Percentiles rank a stretch among this genome's conserved stretches.
phyloP scores from a whole-genome alignment of 2,329 filamentous ascomycete species.

The Phialocephala subalpina region DNA sequence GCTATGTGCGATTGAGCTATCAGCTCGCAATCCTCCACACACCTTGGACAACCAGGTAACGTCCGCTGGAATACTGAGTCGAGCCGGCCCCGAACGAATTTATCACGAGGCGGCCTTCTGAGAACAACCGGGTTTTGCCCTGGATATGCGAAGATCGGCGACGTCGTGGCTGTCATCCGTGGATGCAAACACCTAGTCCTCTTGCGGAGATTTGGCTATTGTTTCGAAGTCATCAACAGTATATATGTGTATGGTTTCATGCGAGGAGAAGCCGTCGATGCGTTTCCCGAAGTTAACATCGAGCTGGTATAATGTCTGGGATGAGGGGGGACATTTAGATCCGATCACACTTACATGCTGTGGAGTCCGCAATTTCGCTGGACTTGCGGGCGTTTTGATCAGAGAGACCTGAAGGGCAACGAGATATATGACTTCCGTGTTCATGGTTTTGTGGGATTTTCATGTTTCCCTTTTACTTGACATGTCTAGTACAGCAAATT shows the following conservation, averaged over 20 bases:
- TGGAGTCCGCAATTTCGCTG: not conserved
- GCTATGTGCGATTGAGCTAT: not conserved
- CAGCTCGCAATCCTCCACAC: not conserved
- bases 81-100: not conserved
- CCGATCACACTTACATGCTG: too few relatives aligned
- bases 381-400: not conserved
- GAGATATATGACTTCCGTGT: too few relatives aligned
- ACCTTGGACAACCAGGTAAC: not conserved
- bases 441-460: too few relatives aligned
- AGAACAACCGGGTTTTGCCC: not conserved
- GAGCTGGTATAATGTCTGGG: conserved; percentile 14
- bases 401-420: not conserved
- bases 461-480: too few relatives aligned
- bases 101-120: too few relatives aligned
- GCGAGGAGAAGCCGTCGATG: conserved; percentile 1
- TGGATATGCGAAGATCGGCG: not conserved
- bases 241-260: conserved; percentile 17
- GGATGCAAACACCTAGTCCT: not conserved
- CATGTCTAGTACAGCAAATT: too few relatives aligned
- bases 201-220: not conserved
- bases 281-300: conserved; percentile 4
- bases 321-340: not conserved
- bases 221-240: conserved; percentile 1
- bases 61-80: not conserved
- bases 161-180: conserved; percentile 7